A percentile compares a stretch with the other conserved stretches of the same genome.
Conservation (phyloP, 108 stramenopile species). For the Pelagomonas calceolata region DNA sequence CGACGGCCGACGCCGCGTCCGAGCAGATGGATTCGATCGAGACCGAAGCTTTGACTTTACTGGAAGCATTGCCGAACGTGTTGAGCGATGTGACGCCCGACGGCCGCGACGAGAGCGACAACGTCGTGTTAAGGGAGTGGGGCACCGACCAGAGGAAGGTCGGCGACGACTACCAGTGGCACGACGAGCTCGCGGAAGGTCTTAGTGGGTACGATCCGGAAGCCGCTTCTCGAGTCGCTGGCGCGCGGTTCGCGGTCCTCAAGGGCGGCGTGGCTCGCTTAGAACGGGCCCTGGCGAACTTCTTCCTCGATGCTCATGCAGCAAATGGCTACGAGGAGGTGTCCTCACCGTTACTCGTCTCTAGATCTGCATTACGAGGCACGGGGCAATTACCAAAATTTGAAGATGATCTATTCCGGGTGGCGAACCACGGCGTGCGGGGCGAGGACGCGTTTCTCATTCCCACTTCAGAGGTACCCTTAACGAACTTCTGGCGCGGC, state of each 20-base stretch:
- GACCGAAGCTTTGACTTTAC: conserved; percentile 45
- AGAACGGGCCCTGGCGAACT: conserved; percentile 85
- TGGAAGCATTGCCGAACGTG: conserved; percentile 78
- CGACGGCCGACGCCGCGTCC: conserved; percentile 46
- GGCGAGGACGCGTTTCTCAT: conserved; percentile 93
- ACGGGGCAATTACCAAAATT: conserved; percentile 95
- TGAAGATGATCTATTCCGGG: conserved; percentile 85
- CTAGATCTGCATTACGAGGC: conserved; percentile 71
- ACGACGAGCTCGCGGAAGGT: conserved; percentile 78
- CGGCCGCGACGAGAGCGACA: conserved; percentile 65
- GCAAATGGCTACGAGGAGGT: conserved; percentile 81
- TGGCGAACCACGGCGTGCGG: conserved; percentile 48
- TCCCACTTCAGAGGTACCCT: conserved; percentile 90
- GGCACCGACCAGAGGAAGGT: conserved; percentile 63
- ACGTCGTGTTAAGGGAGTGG: conserved; percentile 68
- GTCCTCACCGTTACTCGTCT: conserved; percentile 70
- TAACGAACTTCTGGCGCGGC: conserved; percentile 79
- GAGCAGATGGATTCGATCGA: conserved; percentile 53
- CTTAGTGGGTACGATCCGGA: conserved; percentile 73
- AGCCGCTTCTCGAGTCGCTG: conserved; percentile 75
- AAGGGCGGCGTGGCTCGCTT: conserved; percentile 67
- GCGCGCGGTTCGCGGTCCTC: conserved; percentile 79
- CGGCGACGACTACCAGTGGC: conserved; percentile 69
- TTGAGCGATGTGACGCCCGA: conserved; percentile 78
- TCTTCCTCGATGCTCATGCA: conserved; percentile 75